Percentiles rank a stretch among this genome's conserved stretches.
Conservation (phyloP, 129 eudicot species). For the Rutidosis leptorrhynchoides region DNA sequence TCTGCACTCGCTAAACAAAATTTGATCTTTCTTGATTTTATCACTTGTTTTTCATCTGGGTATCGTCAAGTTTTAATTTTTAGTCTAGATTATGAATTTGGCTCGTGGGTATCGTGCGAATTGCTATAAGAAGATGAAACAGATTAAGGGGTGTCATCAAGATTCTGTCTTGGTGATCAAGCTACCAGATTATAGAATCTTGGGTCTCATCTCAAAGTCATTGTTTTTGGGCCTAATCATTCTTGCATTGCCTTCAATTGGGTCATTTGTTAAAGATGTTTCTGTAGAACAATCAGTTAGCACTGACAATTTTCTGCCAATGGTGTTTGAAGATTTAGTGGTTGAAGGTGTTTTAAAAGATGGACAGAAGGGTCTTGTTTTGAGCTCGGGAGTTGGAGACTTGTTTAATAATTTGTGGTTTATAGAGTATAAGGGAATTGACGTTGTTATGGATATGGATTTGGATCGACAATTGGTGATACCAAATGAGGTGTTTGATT, state of each 20-base stretch:
- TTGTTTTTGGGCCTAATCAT: constrained; percentile 45
- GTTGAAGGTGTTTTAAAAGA: constrained; percentile 45
- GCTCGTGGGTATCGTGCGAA: constrained; percentile 31
- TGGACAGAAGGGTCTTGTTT: constrained; percentile 49
- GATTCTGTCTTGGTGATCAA: constrained; percentile 44
- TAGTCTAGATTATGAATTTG: constrained; percentile 33
- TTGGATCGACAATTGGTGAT: constrained; percentile 14
- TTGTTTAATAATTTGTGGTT: constrained; percentile 32
- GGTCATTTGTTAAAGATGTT: constrained; percentile 26
- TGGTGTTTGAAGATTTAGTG: constrained; percentile 38
- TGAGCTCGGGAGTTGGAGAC: constrained; percentile 31
- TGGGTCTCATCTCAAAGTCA: constrained; percentile 49
- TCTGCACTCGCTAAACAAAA: constrained; percentile 52
- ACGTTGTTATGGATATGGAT: constrained; percentile 34
- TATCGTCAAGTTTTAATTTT: background rate
- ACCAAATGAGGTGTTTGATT: constrained; percentile 44
- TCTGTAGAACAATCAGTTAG: background rate
- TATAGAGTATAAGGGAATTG: constrained; percentile 40
- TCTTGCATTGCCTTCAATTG: constrained; percentile 48
- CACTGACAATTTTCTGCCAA: constrained; percentile 23
- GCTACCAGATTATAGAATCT: constrained; percentile 40
- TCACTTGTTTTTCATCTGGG: constrained; percentile 18
- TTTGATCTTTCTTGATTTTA: background rate
- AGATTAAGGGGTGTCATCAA: constrained; percentile 1
- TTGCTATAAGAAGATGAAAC: constrained; percentile 19